These are phyloP conservation scores for Pichia sp. DNA, from an alignment of 1,139 yeast species.

Conservation along the genomic window DNA sequence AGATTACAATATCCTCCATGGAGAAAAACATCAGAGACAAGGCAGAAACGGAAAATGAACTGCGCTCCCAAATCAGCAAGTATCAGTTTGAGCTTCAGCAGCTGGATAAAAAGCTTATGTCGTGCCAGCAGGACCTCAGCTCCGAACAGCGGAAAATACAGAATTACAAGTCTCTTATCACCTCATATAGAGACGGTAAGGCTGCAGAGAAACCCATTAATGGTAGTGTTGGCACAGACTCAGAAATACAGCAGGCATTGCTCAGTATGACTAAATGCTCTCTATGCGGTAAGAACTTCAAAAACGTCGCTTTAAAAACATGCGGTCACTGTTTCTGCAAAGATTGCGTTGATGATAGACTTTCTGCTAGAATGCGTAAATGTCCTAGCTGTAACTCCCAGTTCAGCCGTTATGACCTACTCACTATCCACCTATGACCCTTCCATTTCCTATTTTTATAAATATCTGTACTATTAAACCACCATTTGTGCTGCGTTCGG, in stretches of 20 bases:
- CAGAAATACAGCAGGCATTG: constrained; percentile 64
- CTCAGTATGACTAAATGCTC: constrained; percentile 90
- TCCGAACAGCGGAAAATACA: constrained; percentile 28
- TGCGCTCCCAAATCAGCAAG: constrained; percentile 23
- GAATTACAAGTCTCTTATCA: neutral
- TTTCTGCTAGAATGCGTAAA: constrained; percentile 84
- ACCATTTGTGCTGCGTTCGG: neutral
- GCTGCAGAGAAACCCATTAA: neutral
- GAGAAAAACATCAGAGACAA: constrained; percentile 21
- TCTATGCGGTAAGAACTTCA: constrained; percentile 90
- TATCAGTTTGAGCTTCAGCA: constrained; percentile 19
- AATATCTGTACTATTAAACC: constrained; percentile 2
- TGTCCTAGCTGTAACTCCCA: constrained; percentile 94
- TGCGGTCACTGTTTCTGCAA: constrained; percentile 96
- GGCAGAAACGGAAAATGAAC: constrained; percentile 18
- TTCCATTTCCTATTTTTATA: neutral
- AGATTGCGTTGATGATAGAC: constrained; percentile 81
- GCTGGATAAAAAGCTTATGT: constrained; percentile 17
- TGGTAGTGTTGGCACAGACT: constrained; percentile 1
- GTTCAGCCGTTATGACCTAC: constrained; percentile 77
- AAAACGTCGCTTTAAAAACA: constrained; percentile 80
- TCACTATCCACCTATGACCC: constrained; percentile 67
- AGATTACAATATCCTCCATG: constrained; percentile 20
- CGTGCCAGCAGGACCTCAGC: constrained; percentile 15
- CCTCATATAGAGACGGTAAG: constrained; percentile 2